A percentile compares a stretch with the other conserved stretches of the same genome.
Evolutionary conservation across 2,329 filamentous ascomycete genomes (phyloP).

Genomic region (Nothopassalora personata): DNA sequence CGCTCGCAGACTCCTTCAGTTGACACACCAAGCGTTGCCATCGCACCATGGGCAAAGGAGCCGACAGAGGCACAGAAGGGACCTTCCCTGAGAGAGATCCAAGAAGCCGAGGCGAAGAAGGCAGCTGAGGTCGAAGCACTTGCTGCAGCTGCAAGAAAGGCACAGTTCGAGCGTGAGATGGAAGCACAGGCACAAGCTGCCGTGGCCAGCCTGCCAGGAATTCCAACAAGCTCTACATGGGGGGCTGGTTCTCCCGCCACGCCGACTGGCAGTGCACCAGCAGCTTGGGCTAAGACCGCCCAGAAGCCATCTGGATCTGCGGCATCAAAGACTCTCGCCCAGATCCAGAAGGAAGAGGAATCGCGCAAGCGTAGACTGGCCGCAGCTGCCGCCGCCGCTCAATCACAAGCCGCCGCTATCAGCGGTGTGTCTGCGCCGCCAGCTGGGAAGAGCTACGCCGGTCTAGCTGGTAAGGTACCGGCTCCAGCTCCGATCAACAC

Average conservation of each 20-base stretch:
- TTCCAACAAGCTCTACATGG: conserved; percentile 88
- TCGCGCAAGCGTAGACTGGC: conserved; percentile 72
- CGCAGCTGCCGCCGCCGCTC: conserved; percentile 44
- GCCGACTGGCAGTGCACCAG: conserved; percentile 41
- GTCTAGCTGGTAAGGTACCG: conserved; percentile 75
- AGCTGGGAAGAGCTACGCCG: conserved; percentile 83
- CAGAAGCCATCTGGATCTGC: conserved; percentile 44
- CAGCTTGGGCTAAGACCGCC: conserved; percentile 63
- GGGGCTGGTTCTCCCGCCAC: conserved; percentile 67
- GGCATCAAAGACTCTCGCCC: conserved; percentile 82
- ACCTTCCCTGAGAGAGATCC: conserved; percentile 91
- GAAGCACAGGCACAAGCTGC: conserved; percentile 54
- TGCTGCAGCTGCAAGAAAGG: conserved; percentile 70
- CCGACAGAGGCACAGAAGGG: conserved; percentile 67
- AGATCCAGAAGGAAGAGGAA: conserved; percentile 97
- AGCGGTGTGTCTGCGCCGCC: conserved; percentile 41
- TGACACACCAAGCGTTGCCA: conserved; percentile 61
- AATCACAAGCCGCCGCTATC: conserved; percentile 38
- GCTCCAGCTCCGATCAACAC: conserved; percentile 36
- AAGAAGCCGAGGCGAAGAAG: conserved; percentile 89
- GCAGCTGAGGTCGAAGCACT: conserved; percentile 82
- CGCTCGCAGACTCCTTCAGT: conserved; percentile 69
- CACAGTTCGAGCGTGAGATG: conserved; percentile 74
- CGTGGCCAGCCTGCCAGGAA: conserved; percentile 54
- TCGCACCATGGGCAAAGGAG: conserved; percentile 95